Base-by-base conservation (phyloP, 2,329 filamentous ascomycete species). In the Colletotrichum orbiculare region DNA sequence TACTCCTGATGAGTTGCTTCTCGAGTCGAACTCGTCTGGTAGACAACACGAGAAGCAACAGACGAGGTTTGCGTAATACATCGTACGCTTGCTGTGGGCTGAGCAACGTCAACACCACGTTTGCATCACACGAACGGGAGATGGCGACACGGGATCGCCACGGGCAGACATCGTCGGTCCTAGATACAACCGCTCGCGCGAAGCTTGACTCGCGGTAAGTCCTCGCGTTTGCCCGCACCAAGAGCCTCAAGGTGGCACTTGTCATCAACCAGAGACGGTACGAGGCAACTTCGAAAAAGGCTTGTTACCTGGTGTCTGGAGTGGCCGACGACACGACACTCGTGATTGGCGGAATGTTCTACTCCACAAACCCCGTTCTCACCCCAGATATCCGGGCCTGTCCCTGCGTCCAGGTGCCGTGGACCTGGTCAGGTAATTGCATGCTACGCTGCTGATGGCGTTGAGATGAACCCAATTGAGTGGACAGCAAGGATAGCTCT, bases 331-430 rank as follows among this genome's bases (percentile, higher is more conserved):
- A 38, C 25, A 38, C 15, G 17, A 12, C 0, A 4, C 10, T 34
- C 43, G 12, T 34, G 17, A 54, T 60, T 64, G 61, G 56, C 49
- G 41, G 45, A 54, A 64, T 60, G 38, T 45, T 46, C 50, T 12
- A 15, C 53, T 46, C 17, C 43, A n/a, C 34, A 43, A 10, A 38
- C 48, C 60, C 55, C 48, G 55, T 64, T 33, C 54, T 47, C 38
- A 48, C 54, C 54, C 55, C 49, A 38, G 50, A 55, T 34, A 37
- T 37, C 45, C n/a, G 45, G 45, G 35, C 57, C 38, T 52, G 41
- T 52, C 57, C 57, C 15, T 52, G 39, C 39, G n/a, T 34, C 10
- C 62, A 61, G 46, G 9, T 55, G 52, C 50, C 50, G 52, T 33
- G 50, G 25, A 39, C 17, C 50, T 50, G 6, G 15, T 6, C 11